These are phyloP conservation scores for Populus hybrid DNA, from an alignment of 441 rosid genomes.

Conservation along the genomic window DNA sequence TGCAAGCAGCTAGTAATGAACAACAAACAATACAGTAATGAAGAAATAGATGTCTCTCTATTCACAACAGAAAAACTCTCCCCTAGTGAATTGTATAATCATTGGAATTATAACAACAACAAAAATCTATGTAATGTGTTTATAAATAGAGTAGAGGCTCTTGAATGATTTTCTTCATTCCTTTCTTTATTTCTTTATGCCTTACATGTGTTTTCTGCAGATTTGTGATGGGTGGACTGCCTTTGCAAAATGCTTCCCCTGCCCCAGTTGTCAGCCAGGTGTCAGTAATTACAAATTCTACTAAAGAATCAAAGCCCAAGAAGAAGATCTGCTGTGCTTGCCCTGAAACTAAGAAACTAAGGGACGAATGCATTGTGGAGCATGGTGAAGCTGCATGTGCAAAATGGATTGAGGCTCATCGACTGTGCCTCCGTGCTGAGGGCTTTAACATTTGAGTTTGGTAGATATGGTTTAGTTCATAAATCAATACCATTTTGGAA, in stretches of 20 bases:
- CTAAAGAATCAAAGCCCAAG: constrained; percentile 64
- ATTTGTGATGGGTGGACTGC: constrained; percentile 50
- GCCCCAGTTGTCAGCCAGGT: constrained; percentile 44
- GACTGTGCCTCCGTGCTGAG: constrained; percentile 77
- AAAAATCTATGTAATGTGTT: too few species aligned
- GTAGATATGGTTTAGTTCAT: constrained; percentile 16
- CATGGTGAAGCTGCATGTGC: constrained; percentile 83
- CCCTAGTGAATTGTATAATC: too few species aligned
- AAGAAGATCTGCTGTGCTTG: constrained; percentile 96
- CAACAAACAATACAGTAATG: too few species aligned
- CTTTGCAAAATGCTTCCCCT: constrained; percentile 41
- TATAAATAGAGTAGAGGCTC: too few species aligned
- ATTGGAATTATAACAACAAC: background rate
- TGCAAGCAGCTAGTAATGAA: too few species aligned
- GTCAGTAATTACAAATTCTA: constrained; percentile 22
- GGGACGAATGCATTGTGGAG: constrained; percentile 90
- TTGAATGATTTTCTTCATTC: background rate
- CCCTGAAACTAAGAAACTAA: constrained; percentile 83
- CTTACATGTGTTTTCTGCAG: background rate
- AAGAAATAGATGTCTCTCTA: too few species aligned
- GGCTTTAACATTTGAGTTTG: constrained; percentile 72
- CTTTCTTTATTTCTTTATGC: background rate
- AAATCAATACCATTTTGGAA: constrained; percentile 19
- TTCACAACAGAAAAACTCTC: too few species aligned
- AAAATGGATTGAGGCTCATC: constrained; percentile 96